Percentiles rank a stretch among this genome's conserved stretches.
These are phyloP conservation scores for Myxozyma mucilagina DNA, from an alignment of 805 yeast species.

Conservation along the genomic window DNA sequence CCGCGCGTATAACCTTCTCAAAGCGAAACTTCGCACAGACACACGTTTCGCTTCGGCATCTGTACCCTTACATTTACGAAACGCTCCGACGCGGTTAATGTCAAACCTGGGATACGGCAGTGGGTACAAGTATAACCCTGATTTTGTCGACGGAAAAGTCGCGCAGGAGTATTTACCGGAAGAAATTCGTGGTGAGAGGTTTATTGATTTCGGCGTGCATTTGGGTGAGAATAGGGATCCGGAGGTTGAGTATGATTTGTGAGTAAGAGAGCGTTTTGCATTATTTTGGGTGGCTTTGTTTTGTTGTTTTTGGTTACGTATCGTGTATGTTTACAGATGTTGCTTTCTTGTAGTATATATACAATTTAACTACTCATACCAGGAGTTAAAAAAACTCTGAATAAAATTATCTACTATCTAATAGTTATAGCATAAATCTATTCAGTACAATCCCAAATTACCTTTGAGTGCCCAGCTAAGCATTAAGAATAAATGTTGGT, in stretches of 20 bases:
- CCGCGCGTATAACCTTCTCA: slow-evolving; percentile 73
- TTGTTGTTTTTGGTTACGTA: background rate
- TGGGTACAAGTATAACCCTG: slow-evolving; percentile 87
- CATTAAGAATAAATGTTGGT: no score
- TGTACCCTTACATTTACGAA: slow-evolving; percentile 71
- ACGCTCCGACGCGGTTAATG: slow-evolving; percentile 94
- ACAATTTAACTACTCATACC: no score
- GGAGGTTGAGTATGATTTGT: slow-evolving; percentile 10
- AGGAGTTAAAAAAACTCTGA: no score
- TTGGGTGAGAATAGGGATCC: slow-evolving; percentile 25
- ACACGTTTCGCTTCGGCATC: slow-evolving; percentile 59
- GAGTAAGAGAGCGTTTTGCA: background rate
- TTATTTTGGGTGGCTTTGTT: background rate
- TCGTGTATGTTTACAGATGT: background rate
- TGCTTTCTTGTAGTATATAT: no score
- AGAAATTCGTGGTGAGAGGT: slow-evolving; percentile 50
- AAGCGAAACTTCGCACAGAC: slow-evolving; percentile 54
- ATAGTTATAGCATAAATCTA: no score
- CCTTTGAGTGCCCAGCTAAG: no score
- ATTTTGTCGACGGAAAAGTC: slow-evolving; percentile 68
- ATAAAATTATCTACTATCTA: no score
- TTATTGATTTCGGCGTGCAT: slow-evolving; percentile 52
- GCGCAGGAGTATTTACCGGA: slow-evolving; percentile 75
- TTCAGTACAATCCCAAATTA: no score
- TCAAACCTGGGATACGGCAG: slow-evolving; percentile 80